Conservation (phyloP, 1,139 yeast genomes). For the Sporopachydermia cereana region DNA sequence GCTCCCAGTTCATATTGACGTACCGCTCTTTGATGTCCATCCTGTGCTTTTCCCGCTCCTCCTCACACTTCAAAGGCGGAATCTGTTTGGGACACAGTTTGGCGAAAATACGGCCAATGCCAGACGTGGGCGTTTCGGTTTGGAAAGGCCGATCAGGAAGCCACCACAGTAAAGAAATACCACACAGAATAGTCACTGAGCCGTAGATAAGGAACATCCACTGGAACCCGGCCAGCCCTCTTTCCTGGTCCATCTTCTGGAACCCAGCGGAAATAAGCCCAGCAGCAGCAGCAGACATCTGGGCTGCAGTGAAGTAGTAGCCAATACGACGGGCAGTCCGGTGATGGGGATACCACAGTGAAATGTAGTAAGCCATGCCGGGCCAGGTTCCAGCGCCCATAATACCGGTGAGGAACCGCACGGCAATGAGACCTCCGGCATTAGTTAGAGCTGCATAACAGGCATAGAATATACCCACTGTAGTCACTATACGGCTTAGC, state of each 20-base stretch:
- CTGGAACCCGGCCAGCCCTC: constrained; percentile 75
- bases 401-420: constrained; percentile 64
- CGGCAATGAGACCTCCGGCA: constrained; percentile 53
- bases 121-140: constrained; percentile 8
- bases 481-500: constrained; percentile 66
- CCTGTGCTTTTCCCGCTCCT: constrained; percentile 47
- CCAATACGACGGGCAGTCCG: constrained; percentile 74
- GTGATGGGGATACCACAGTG: constrained; percentile 79
- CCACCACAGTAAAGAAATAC: constrained; percentile 67
- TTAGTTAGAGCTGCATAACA: constrained; percentile 53
- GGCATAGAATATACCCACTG: constrained; percentile 67
- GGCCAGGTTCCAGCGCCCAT: constrained; percentile 95
- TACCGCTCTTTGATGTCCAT: constrained; percentile 49
- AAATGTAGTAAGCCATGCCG: constrained; percentile 74
- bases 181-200: constrained; percentile 52
- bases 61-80: constrained; percentile 35
- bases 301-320: constrained; percentile 86
- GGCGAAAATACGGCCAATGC: constrained; percentile 13
- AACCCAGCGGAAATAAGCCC: constrained; percentile 83
- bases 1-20: constrained; percentile 40
- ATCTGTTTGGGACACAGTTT: constrained; percentile 26
- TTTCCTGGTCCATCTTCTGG: constrained; percentile 63
- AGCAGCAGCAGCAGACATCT: constrained; percentile 74
- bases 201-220: constrained; percentile 83
- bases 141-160: constrained; percentile 57